Base-by-base conservation (phyloP, 2,329 filamentous ascomycete species). In the Parastagonospora avenae region DNA sequence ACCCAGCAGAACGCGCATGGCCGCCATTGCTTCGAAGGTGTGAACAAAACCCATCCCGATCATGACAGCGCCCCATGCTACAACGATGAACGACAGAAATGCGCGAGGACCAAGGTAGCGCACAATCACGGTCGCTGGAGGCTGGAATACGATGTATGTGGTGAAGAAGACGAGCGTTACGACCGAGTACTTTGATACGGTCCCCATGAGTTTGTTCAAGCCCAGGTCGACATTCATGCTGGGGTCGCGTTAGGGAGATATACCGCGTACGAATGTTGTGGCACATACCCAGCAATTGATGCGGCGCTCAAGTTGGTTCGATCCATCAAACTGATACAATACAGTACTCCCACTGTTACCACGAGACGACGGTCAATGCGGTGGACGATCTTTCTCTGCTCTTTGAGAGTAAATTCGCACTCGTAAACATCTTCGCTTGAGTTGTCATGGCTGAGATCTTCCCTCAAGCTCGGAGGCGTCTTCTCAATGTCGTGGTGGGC, bases 321-420 rank as follows among this genome's bases (percentile, higher is more conserved):
- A 67, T 94, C 90, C 85, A 93, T 90, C 52, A 93, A 76, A 57
- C 83, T 88, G 62, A 90, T 80, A 68, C 88, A 90, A 72, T 92
- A 92, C 75, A 91, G 82, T 57, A 82, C 71, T 8, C 78, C 78
- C 1, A 79, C 71, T 0, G 76, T 79, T 15, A 76, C 60, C 14
- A 80, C 77, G n/a, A 81, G 68, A 28, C 78, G 75, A 30, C 70
- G 76, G 72, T 95, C 91, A 60, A 94, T 79, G 10, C 85, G 83
- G 48, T 81, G 79, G 36, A 92, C 84, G 63, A 94, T 90, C 36
- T 76, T 81, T 67, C 78, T 83, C 74, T 89, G 83, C 73, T 93
- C 86, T 14, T 78, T 73, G 0, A 79, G 79, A 1, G 83, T 80
- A 71, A 87, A 86, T 38, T 74, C 72, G 48, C 62, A 65, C 52